A percentile compares a stretch with the other conserved stretches of the same genome.
phyloP scores from a whole-genome alignment of 176 grass and related monocot species.

The Raddia guianensis region DNA sequence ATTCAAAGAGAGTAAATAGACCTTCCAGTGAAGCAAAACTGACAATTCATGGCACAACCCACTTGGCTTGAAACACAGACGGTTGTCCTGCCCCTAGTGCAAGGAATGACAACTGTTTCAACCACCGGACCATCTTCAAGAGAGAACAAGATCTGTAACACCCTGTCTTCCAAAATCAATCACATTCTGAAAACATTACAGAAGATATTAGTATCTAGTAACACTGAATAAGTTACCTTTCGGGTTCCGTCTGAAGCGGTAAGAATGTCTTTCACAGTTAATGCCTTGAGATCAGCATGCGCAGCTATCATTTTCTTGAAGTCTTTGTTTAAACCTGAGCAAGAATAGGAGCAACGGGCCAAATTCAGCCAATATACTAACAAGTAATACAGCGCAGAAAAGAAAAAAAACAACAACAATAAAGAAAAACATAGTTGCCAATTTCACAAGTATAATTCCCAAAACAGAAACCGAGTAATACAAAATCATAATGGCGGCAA shows the following conservation, averaged over 20 bases:
- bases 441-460: conserved; percentile 13
- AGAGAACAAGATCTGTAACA: conserved; percentile 89
- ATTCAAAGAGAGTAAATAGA: conserved; percentile 20
- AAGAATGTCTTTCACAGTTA: conserved; percentile 75
- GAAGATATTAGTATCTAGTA: conserved; percentile 9
- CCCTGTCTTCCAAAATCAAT: conserved; percentile 74
- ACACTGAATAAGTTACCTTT: conserved; percentile 63
- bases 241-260: conserved; percentile 81
- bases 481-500: background rate
- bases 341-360: background rate
- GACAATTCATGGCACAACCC: conserved; percentile 96
- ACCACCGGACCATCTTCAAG: conserved; percentile 85
- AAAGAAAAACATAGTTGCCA: conserved; percentile 14
- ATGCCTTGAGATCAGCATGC: conserved; percentile 74
- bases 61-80: conserved; percentile 98
- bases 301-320: conserved; percentile 81
- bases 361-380: conserved; percentile 15
- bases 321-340: conserved; percentile 89
- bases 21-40: conserved; percentile 99
- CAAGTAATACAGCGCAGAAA: background rate
- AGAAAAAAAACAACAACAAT: no score
- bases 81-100: conserved; percentile 70
- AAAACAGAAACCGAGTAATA: background rate
- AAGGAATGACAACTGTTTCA: conserved; percentile 95
- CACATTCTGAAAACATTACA: conserved; percentile 38